These are phyloP conservation scores for Lithospermum erythrorhizon DNA, from an alignment of 257 asterid genomes.

Conservation along the genomic window DNA sequence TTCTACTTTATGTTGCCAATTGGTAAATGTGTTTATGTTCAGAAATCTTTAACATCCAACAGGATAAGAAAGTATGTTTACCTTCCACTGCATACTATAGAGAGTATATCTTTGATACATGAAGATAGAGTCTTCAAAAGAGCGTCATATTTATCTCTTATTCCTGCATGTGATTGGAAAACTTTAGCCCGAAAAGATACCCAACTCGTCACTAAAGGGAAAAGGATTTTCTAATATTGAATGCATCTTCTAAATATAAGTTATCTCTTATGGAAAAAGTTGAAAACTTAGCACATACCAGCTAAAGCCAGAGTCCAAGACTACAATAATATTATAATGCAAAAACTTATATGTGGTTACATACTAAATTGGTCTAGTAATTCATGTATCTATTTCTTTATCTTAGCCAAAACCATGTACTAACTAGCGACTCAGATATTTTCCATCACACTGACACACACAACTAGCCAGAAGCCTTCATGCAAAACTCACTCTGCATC, in stretches of 20 bases:
- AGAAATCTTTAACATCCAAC: background rate
- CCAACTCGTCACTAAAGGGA: background rate
- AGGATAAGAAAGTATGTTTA: conserved; percentile 14
- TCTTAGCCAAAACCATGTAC: too few species aligned
- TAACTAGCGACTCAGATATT: too few species aligned
- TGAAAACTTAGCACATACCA: background rate
- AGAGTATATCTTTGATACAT: conserved; percentile 37
- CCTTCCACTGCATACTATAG: conserved; percentile 58
- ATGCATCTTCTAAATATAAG: background rate
- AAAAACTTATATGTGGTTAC: background rate
- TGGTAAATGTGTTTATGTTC: background rate
- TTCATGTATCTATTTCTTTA: background rate
- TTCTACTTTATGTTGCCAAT: background rate
- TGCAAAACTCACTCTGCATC: too few species aligned
- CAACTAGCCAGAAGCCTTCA: too few species aligned
- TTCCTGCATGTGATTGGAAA: conserved; percentile 31
- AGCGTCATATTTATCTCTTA: conserved; percentile 34
- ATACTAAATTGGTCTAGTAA: too few species aligned
- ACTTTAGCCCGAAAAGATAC: background rate
- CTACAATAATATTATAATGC: background rate
- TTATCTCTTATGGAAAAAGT: too few species aligned
- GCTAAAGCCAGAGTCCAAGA: background rate
- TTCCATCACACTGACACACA: too few species aligned
- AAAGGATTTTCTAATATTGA: too few species aligned
- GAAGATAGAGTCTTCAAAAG: conserved; percentile 50